Evolutionary conservation across 1,284 basidiomycete genomes (phyloP).

Genomic region (Lignosus rhinocerotis): DNA sequence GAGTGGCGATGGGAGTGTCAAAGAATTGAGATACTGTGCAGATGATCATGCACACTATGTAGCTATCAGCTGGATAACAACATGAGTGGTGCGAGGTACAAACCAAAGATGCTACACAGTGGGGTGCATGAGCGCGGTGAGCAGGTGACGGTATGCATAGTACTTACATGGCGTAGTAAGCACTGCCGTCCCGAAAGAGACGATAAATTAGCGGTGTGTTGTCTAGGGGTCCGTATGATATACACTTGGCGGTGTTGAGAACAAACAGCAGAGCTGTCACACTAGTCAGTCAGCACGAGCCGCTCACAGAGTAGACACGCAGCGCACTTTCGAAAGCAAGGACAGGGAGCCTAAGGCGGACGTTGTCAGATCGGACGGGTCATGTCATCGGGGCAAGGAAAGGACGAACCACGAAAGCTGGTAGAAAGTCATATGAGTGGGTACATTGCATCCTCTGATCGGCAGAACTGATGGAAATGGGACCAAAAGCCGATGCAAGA

Average conservation of each 20-base stretch:
- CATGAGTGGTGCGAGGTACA: too few species aligned
- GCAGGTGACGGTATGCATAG: too few species aligned
- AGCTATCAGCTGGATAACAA: too few species aligned
- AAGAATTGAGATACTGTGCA: constrained; percentile 8
- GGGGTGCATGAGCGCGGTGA: not conserved
- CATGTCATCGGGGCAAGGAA: too few species aligned
- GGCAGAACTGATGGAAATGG: constrained; percentile 8
- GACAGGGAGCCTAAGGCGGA: constrained; percentile 15
- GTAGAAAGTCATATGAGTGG: not conserved
- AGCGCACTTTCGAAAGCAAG: constrained; percentile 17
- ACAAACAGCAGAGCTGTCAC: constrained; percentile 16
- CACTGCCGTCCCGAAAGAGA: constrained; percentile 18
- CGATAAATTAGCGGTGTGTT: constrained; percentile 18
- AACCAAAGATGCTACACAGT: too few species aligned
- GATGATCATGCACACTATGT: constrained; percentile 10
- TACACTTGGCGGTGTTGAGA: constrained; percentile 19
- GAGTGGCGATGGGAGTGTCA: not conserved
- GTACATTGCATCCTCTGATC: constrained; percentile 10
- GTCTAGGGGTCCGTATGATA: constrained; percentile 15
- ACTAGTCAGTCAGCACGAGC: not conserved
- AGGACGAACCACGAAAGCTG: constrained; percentile 16
- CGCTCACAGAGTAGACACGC: too few species aligned
- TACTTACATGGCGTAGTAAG: constrained; percentile 18
- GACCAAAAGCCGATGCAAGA: not conserved
- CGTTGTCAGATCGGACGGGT: not conserved